phyloP scores from a whole-genome alignment of 345 rosid species.

The Combretum micranthum region DNA sequence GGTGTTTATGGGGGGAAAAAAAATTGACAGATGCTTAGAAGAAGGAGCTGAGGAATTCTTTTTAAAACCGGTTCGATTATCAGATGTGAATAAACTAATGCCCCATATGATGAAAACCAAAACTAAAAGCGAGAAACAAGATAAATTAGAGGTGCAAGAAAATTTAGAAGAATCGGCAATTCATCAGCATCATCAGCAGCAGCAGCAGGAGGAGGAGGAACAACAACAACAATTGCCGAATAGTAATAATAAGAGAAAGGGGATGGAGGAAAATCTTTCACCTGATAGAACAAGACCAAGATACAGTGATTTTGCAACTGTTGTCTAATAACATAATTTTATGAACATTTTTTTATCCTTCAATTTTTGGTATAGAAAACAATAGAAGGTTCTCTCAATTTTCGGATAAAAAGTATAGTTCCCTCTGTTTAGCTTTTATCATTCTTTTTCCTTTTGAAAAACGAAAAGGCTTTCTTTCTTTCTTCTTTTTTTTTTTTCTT shows the following conservation, averaged over 20 bases:
- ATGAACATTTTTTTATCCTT: not conserved
- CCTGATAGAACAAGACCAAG: slow-evolving; percentile 46
- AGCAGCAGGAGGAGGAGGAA: too few relatives aligned
- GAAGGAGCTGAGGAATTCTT: slow-evolving; percentile 76
- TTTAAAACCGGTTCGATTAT: slow-evolving; percentile 46
- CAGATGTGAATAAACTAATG: slow-evolving; percentile 52
- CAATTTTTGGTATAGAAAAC: too few relatives aligned
- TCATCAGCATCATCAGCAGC: slow-evolving; percentile 2
- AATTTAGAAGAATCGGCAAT: not conserved
- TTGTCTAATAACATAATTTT: slow-evolving; percentile 13
- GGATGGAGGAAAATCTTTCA: slow-evolving; percentile 47
- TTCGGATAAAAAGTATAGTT: too few relatives aligned
- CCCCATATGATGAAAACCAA: slow-evolving; percentile 50
- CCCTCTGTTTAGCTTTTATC: too few relatives aligned
- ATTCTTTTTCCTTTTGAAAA: too few relatives aligned
- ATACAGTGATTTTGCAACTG: slow-evolving; percentile 33
- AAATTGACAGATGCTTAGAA: slow-evolving; percentile 46
- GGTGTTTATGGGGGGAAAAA: too few relatives aligned
- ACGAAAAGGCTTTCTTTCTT: too few relatives aligned
- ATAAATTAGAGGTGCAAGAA: slow-evolving; percentile 5
- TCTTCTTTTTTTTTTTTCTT: too few relatives aligned
- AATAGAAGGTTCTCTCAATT: too few relatives aligned
- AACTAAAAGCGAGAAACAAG: slow-evolving; percentile 13
- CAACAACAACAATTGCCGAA: slow-evolving; percentile 5
- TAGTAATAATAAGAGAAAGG: slow-evolving; percentile 44